Base-by-base conservation (phyloP, 2,329 filamentous ascomycete genomes). In the Fusarium sp. region DNA sequence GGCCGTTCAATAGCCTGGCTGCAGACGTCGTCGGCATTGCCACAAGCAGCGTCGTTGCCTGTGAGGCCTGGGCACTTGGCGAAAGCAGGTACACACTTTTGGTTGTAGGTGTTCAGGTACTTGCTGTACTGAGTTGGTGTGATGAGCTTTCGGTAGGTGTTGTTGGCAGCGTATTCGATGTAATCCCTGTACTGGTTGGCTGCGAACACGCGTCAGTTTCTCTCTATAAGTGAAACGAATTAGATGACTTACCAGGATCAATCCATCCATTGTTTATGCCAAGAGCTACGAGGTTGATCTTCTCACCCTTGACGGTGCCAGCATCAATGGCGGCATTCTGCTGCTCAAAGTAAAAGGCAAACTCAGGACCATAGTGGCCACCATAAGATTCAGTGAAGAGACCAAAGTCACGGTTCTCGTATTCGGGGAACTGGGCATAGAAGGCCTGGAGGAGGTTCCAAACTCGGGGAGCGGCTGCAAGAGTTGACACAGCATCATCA, bases 381-480 rank as follows among this genome's bases (percentile, higher is more conserved):
- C 86, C 87, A 61, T 89, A 89, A 0, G 83, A 85, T 60, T 84
- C 81, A 5, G 84, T 83, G 47, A 84, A 86, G 42, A 88, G 79
- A 4, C 83, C 83, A 63, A 87, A 84, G 61, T 89, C 84, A 26
- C 85, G 84, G 4, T 84, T 84, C 73, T 86, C 82, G 70, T 91
- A 90, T 30, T 83, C 81, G 0, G 88, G 88, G 51, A 92, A 92
- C 26, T 87, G 84, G 2, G 85, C 81, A 53, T 88, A 88, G 82
- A 89, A 92, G 1, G 84, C 82, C 70, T 88, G 86, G n/a, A 88
- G 74, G 15, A 88, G 77, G 2, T 79, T 82, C 86, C 85, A 89
- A 15, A 88, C 47, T 40, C 70, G 50, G 1, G 70, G 72, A 1
- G 76, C 74, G 0, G 76, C 76, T 72, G 80, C 65, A n/a, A 71